Conservation (phyloP, 2,329 filamentous ascomycete genomes). For the Clonostachys sp. region DNA sequence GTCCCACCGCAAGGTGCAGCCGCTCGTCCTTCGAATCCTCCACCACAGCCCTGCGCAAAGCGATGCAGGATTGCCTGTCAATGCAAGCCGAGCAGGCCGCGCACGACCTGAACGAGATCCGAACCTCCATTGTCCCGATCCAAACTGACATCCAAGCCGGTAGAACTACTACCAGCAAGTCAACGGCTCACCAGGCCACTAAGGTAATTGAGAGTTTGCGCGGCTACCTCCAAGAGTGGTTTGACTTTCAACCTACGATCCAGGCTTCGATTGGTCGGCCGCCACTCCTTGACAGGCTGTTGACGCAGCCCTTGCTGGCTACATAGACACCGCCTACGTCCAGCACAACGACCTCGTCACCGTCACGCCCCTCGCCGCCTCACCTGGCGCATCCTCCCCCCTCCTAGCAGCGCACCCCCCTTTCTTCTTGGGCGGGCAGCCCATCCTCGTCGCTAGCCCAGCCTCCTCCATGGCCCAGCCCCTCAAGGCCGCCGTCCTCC, state of each 20-base stretch:
- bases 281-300: too few relatives aligned
- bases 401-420: slow-evolving; percentile 46
- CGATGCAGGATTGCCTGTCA: too few relatives aligned
- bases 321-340: slow-evolving; percentile 34
- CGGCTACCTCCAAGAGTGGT: too few relatives aligned
- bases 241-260: too few relatives aligned
- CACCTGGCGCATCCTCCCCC: slow-evolving; percentile 46
- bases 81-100: too few relatives aligned
- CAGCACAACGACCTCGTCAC: slow-evolving; percentile 49
- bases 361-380: slow-evolving; percentile 44
- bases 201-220: slow-evolving; percentile 3
- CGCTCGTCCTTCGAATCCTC: slow-evolving; percentile 12
- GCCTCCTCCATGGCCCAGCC: slow-evolving; percentile 45
- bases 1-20: slow-evolving; percentile 2
- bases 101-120: too few relatives aligned
- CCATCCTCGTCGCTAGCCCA: slow-evolving; percentile 52
- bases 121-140: slow-evolving; percentile 19
- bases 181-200: slow-evolving; percentile 3
- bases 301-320: too few relatives aligned
- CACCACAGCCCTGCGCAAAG: too few relatives aligned
- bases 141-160: too few relatives aligned
- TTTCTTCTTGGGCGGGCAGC: slow-evolving; percentile 50
- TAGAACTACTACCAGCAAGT: too few relatives aligned
- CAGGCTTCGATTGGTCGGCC: too few relatives aligned
- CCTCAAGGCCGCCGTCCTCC: slow-evolving; percentile 56